Evolutionary conservation across 495 filamentous ascomycete species (phyloP).

Genomic region (Apiosordaria backusii): DNA sequence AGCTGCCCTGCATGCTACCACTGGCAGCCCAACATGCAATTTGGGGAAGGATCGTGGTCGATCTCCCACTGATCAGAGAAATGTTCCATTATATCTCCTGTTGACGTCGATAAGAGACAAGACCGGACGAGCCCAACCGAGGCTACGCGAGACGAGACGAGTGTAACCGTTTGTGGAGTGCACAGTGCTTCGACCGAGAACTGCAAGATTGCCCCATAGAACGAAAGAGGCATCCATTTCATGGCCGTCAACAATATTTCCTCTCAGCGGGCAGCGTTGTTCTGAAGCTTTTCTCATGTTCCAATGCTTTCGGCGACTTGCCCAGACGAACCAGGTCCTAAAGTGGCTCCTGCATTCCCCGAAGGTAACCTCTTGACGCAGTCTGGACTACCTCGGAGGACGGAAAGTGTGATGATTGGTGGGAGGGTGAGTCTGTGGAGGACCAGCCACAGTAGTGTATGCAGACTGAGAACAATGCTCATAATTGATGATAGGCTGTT

Average conservation of each 20-base stretch:
- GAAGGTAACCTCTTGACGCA: constrained; percentile 22
- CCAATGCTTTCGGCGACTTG: constrained; percentile 5
- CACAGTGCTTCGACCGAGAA: background rate
- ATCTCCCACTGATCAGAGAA: background rate
- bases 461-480: constrained; percentile 5
- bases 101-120: background rate
- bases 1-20: background rate
- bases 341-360: constrained; percentile 24
- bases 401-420: constrained; percentile 18
- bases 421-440: background rate
- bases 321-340: background rate
- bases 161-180: background rate
- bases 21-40: background rate
- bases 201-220: background rate
- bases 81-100: background rate
- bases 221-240: background rate
- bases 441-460: background rate
- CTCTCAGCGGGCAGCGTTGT: background rate
- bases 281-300: background rate
- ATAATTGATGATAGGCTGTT: background rate
- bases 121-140: background rate
- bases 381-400: constrained; percentile 19
- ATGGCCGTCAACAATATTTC: background rate
- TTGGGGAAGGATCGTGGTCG: background rate
- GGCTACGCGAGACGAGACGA: constrained; percentile 2